Percentiles rank a stretch among this genome's conserved stretches.
Evolutionary conservation across 2,329 filamentous ascomycete genomes (phyloP).

Genomic region (Apiospora hydei): DNA sequence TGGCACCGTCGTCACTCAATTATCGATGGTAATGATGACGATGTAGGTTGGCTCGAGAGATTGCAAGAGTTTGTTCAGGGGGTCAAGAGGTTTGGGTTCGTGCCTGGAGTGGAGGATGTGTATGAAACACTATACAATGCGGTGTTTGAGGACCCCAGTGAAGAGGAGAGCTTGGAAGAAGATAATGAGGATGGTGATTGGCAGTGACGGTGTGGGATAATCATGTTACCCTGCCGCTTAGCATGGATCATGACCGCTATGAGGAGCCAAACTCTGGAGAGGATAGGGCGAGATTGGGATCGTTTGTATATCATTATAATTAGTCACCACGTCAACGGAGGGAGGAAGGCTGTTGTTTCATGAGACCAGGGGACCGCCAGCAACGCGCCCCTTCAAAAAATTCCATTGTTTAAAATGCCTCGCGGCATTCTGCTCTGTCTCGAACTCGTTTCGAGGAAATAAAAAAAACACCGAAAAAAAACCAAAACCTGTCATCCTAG

Average conservation of each 20-base stretch:
- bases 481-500: neutral
- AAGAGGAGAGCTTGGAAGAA: neutral
- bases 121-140: neutral
- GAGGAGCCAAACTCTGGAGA: neutral
- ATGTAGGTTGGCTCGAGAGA: neutral
- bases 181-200: neutral
- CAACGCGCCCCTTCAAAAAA: neutral
- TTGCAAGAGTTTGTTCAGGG: neutral
- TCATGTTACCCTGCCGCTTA: neutral
- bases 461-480: neutral
- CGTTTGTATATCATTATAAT: neutral
- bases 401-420: conserved; percentile 6
- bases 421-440: neutral
- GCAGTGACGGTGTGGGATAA: neutral
- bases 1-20: too few species aligned
- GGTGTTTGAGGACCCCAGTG: neutral
- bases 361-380: neutral
- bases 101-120: neutral
- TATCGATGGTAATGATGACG: too few species aligned
- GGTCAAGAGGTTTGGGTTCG: neutral
- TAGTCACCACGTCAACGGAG: neutral
- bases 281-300: neutral
- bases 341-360: neutral
- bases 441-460: neutral
- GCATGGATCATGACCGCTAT: neutral